These are phyloP conservation scores for Clathrospora elynae DNA, from an alignment of 2,329 filamentous ascomycete genomes.

Conservation along the genomic window DNA sequence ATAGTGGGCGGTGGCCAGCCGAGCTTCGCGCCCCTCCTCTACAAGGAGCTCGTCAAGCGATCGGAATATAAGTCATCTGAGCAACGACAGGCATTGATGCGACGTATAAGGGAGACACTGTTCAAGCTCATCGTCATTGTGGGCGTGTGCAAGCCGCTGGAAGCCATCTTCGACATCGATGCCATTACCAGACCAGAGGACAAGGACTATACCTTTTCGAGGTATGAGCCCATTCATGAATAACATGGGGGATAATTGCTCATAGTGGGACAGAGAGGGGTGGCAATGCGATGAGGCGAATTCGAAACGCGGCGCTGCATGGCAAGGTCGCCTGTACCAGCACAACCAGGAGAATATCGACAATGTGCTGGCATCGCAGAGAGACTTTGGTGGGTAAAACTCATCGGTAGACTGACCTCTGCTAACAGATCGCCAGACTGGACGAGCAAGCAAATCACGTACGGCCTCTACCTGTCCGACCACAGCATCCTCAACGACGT, in stretches of 20 bases:
- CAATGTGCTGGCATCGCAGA: conserved; percentile 51
- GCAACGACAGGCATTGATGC: conserved; percentile 56
- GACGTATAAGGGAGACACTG: conserved; percentile 62
- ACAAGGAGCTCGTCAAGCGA: conserved; percentile 60
- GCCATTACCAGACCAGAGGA: conserved; percentile 61
- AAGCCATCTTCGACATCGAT: conserved; percentile 63
- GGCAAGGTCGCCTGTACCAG: conserved; percentile 63
- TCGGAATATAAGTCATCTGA: conserved; percentile 53
- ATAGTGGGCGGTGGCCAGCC: conserved; percentile 59
- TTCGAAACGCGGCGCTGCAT: conserved; percentile 57
- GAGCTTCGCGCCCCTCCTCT: conserved; percentile 59
- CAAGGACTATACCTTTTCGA: conserved; percentile 60
- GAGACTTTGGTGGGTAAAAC: conserved; percentile 50
- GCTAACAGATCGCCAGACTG: conserved; percentile 47
- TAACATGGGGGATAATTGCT: not conserved
- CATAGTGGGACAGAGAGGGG: conserved; percentile 48
- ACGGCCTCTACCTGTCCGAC: conserved; percentile 63
- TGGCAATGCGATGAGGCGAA: conserved; percentile 66
- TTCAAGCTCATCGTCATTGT: conserved; percentile 63
- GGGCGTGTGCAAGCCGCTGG: conserved; percentile 67
- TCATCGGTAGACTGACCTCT: not conserved
- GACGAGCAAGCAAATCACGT: conserved; percentile 61
- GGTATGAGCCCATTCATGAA: conserved; percentile 32
- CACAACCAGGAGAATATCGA: conserved; percentile 53
- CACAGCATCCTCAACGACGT: conserved; percentile 59